Evolutionary conservation across 2,329 filamentous ascomycete genomes (phyloP).

Genomic region (Colletotrichum sidae): DNA sequence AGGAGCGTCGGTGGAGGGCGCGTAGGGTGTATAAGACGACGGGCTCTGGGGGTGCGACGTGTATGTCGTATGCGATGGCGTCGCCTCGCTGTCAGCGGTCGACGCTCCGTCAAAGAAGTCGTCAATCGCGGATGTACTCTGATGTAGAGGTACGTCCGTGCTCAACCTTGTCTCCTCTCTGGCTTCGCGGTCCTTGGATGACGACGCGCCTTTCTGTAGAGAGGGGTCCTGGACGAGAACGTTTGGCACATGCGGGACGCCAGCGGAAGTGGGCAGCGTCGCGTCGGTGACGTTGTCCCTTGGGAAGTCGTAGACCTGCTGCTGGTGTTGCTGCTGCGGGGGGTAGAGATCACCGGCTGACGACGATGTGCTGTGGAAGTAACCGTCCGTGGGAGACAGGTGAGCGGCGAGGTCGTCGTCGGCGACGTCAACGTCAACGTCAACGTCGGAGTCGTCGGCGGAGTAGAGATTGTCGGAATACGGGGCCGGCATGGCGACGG

Average conservation of each 20-base stretch:
- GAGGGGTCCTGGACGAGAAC: constrained; percentile 62
- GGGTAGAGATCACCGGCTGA: constrained; percentile 41
- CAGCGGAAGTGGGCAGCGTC: constrained; percentile 44
- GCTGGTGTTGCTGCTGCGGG: constrained; percentile 34
- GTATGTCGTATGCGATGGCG: constrained; percentile 31
- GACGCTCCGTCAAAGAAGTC: constrained; percentile 30
- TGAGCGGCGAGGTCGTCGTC: constrained; percentile 42
- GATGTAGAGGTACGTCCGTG: constrained; percentile 31
- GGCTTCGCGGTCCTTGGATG: constrained; percentile 57
- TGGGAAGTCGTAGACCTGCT: constrained; percentile 15
- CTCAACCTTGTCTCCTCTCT: constrained; percentile 53
- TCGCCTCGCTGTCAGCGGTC: constrained; percentile 28
- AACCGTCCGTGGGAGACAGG: constrained; percentile 64
- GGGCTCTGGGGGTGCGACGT: constrained; percentile 25
- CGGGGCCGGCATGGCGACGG: constrained; percentile 55
- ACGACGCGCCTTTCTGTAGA: constrained; percentile 46
- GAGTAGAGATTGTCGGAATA: constrained; percentile 51
- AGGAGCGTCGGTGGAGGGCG: constrained; percentile 26
- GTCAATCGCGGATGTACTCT: constrained; percentile 19
- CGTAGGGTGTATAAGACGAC: constrained; percentile 37
- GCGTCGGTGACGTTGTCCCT: constrained; percentile 38
- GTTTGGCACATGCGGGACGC: constrained; percentile 59
- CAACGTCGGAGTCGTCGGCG: constrained; percentile 32
- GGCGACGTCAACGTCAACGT: constrained; percentile 31
- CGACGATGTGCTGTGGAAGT: constrained; percentile 57